Percentiles rank a stretch among this genome's conserved stretches.
phyloP scores from a whole-genome alignment of 192 early-diverging fungal species.

The Coemansia sp. region DNA sequence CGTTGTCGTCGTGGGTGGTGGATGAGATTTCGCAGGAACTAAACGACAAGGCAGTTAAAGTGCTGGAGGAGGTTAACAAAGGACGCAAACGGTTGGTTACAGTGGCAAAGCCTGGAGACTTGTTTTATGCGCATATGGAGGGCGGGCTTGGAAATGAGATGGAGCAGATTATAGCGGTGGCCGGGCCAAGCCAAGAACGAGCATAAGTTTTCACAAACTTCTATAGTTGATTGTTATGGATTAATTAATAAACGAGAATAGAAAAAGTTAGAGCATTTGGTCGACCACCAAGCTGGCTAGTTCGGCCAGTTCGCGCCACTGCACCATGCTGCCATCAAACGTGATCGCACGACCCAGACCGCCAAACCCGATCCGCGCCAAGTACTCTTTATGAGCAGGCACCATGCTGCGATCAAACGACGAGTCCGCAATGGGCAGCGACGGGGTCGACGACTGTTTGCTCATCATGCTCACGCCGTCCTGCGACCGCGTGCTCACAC shows the following conservation, averaged over 20 bases:
- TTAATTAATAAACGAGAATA: conserved; percentile 10
- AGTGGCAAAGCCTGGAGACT: conserved; percentile 29
- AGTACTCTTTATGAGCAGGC: conserved; percentile 48
- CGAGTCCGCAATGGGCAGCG: conserved; percentile 25
- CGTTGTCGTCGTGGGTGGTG: conserved; percentile 40
- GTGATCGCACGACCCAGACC: conserved; percentile 44
- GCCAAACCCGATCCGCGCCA: conserved; percentile 47
- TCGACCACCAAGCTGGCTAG: conserved; percentile 58
- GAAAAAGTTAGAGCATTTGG: conserved; percentile 34
- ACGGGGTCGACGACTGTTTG: conserved; percentile 47
- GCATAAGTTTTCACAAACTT: no score
- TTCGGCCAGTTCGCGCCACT: conserved; percentile 52
- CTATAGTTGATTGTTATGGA: background rate
- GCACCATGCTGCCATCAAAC: conserved; percentile 36
- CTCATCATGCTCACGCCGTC: conserved; percentile 51
- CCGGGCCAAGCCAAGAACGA: conserved; percentile 17
- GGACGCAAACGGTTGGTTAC: conserved; percentile 12
- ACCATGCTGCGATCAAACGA: conserved; percentile 53
- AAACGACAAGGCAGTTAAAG: background rate
- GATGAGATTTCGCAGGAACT: conserved; percentile 6
- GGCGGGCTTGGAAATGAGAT: conserved; percentile 24
- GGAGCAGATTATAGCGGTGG: conserved; percentile 26
- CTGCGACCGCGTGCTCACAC: conserved; percentile 28
- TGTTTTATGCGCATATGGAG: conserved; percentile 43
- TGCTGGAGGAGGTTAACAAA: conserved; percentile 28